phyloP scores from a whole-genome alignment of 805 yeast species.

The Torulaspora delbrueckii region DNA sequence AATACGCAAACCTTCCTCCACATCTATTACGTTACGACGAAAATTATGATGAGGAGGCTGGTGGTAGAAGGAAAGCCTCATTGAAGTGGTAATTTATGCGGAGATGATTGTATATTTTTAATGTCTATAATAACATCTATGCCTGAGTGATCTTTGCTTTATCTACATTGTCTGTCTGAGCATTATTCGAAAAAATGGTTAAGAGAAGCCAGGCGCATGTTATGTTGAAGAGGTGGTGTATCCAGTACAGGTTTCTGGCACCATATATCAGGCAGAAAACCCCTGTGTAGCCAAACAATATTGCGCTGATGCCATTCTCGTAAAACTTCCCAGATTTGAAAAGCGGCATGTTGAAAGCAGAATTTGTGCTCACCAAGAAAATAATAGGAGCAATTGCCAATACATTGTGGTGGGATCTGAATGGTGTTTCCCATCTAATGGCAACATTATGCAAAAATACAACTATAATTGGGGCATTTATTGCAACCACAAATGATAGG shows the following conservation, averaged over 20 bases:
- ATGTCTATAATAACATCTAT: not conserved
- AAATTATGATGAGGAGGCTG: conserved; percentile 1
- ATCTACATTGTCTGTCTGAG: not conserved
- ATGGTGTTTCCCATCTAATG: conserved; percentile 76
- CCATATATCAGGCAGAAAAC: conserved; percentile 69
- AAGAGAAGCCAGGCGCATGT: conserved; percentile 41
- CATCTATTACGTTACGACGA: conserved; percentile 15
- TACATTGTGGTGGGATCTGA: conserved; percentile 79
- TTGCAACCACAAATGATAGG: conserved; percentile 74
- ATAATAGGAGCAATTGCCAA: conserved; percentile 73
- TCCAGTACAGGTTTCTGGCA: conserved; percentile 74
- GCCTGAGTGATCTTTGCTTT: too few species aligned
- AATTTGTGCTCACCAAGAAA: conserved; percentile 50
- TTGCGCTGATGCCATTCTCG: conserved; percentile 34
- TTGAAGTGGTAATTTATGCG: conserved; percentile 4
- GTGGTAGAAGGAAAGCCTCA: conserved; percentile 11
- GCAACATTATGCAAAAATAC: conserved; percentile 79
- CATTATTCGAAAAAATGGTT: not conserved
- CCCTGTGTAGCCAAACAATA: conserved; percentile 47
- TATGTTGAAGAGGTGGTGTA: conserved; percentile 70
- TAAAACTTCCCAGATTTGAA: conserved; percentile 18
- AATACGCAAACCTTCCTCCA: conserved; percentile 21
- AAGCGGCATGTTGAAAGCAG: conserved; percentile 45
- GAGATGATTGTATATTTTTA: not conserved
- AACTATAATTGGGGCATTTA: conserved; percentile 69